Evolutionary conservation across 78 protist genomes (phyloP), one percentile per base, ranked within the genome.

Genomic region (Dictyostelium firmibasis): DNA sequence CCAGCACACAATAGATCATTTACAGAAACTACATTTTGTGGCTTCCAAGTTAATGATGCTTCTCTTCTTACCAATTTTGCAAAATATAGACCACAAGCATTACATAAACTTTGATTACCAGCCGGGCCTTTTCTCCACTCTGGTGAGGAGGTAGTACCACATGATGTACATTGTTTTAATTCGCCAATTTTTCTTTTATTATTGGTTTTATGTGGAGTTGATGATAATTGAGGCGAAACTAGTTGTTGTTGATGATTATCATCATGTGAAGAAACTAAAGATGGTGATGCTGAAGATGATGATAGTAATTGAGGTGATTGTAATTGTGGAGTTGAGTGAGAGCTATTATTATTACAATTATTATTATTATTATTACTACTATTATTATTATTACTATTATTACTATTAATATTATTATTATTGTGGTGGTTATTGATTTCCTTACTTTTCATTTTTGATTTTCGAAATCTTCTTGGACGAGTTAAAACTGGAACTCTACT

Each of bases 101-200:
- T 91, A 57, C 95, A 91, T 9, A 91, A 81, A 23, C 84, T 76
- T 82, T 82, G 95, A 67, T 75, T 91, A 7, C 89, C 95, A 67
- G 95, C 95, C 1, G 95, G 95, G 1, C 95, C 95, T 38, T 76
- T 82, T 57, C 95, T 82, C 95, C 95, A 91, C 29, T 91, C 95
- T n/a, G 95, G 95, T 18, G 95, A 83, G 0, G 82, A 69, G 10
- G 95, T 91, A 18, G 95, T 81, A 27, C 95, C 95, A 38, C 95
- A 91, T 1, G 60, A 35, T 1, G 89, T 91, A 60, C 95, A 91
- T 14, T 83, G 83, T 29, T 83, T 91, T 10, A 76, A 53, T 31
- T 91, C 95, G 31, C 83, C 77, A 8, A 74, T 16, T 41, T 91
- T 91, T 83, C 95, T 87, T 62, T 87, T 87, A n/a, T 81, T 33